These are phyloP conservation scores for Cardamine resedifolia DNA, from an alignment of 345 rosid species.

Conservation along the genomic window DNA sequence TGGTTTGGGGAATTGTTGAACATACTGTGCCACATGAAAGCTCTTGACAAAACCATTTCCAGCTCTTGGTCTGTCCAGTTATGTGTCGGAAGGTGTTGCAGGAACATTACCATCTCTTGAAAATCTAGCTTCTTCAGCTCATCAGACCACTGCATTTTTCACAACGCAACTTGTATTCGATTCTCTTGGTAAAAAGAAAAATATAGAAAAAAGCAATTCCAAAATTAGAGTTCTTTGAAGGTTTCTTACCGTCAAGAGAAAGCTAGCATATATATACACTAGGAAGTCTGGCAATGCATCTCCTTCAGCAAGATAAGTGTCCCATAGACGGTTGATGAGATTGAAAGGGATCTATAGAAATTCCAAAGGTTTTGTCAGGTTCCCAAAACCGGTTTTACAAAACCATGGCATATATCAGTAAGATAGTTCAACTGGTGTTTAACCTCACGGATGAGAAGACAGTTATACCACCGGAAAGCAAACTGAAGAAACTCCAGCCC, in stretches of 20 bases:
- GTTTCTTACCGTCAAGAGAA: constrained; percentile 80
- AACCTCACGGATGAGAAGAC: constrained; percentile 96
- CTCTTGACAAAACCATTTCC: constrained; percentile 86
- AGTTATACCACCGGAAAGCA: constrained; percentile 99
- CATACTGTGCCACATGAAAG: constrained; percentile 94
- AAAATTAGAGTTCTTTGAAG: neutral
- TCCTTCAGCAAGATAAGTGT: constrained; percentile 98
- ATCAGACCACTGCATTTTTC: constrained; percentile 75
- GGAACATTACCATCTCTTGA: constrained; percentile 98
- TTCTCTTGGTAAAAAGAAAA: neutral
- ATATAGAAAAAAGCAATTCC: neutral
- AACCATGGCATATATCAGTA: neutral
- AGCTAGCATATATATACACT: constrained; percentile 93
- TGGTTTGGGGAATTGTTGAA: constrained; percentile 80
- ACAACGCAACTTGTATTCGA: neutral
- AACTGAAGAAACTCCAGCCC: constrained; percentile 98
- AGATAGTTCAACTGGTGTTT: neutral
- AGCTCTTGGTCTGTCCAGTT: constrained; percentile 88
- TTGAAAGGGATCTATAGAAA: constrained; percentile 71
- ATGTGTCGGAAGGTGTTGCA: constrained; percentile 90
- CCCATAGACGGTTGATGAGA: constrained; percentile 93
- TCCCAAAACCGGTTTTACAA: neutral
- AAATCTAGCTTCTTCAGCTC: constrained; percentile 87
- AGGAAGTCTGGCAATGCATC: constrained; percentile 98
- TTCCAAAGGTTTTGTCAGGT: constrained; percentile 30